Base-by-base conservation (phyloP, 495 filamentous ascomycete genomes). In the Filosporella fistucella region DNA sequence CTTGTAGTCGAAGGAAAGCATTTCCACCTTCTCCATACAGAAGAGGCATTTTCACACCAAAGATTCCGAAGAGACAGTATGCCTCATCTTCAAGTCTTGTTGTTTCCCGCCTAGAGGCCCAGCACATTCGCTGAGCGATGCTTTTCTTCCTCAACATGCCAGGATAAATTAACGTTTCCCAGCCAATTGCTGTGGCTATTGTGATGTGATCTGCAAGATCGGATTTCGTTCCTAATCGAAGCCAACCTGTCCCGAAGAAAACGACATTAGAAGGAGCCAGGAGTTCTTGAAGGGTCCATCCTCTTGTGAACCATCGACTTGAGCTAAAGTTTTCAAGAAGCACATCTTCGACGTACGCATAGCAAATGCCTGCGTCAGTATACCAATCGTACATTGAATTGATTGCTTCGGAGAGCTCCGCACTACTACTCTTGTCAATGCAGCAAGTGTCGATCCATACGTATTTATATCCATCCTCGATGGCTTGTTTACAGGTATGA, bases 371-470 rank as follows among this genome's bases (percentile, higher is more conserved):
- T 9, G 59, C 24, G 0, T 47, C 13, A 20, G 50, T 6, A 36
- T 61, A 61, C 55, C 56, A 61, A 53, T 14, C 34, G 54, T 13
- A 70, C 63, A 70, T 70, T 14, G 58, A 63, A 42, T 70, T 70
- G 30, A 70, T 65, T 2, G 67, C 56, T 39, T 70, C 66, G 12
- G 47, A 54, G 0, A 71, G 48, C 33, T 56, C 68, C 0, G 68
- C 59, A 47, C 48, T 57, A 42, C 59, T 62, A 6, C 14, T 36
- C 34, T 62, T 62, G 42, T 62, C 54, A 37, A 59, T 71, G 38
- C 68, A 71, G 42, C 65, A 70, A 1, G 69, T 72, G 51, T 72
- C 69, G 3, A 72, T 47, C 69, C 68, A 72, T 0, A 57, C 46
- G 47, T 60, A 70, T 7, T 61, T 24, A 3, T 51, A 46, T 8